Evolutionary conservation across 2,329 filamentous ascomycete species (phyloP), one percentile per base, ranked within the genome.

Genomic region (Penicillium sp.): DNA sequence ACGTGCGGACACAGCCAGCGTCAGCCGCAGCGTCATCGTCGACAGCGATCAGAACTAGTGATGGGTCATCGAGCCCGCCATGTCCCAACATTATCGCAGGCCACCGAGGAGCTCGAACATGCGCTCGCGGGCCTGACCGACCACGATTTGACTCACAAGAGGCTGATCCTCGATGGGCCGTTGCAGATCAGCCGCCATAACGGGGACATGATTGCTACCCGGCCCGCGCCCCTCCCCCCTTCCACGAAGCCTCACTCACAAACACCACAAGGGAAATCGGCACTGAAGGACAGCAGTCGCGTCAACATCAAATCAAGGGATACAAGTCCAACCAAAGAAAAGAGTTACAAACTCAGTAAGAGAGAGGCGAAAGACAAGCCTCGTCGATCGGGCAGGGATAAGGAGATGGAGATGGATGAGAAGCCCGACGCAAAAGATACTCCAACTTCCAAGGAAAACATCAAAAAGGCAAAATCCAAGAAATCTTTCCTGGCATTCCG

Each of bases 131-230:
- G 35, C 17, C 26, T 59, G 15, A 21, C 28, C 15, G 50, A 24
- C 9, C 34, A 41, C 7, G 45, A 43, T 19, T 26, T 22, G 19
- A 19, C 53, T 10, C 51, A 53, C 6, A 47, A 45, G 13, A 54
- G 57, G 15, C 34, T 58, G 4, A 40, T 62, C n/a, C 49, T 64
- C 12, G 59, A 62, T 13, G 50, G 54, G 12, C 64, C 65, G 26
- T 49, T 67, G 28, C 66, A 68, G 38, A 64, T 66, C 37, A 66
- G 65, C 50, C 60, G 66, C 43, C 62, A 64, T 22, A 60, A 63
- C 28, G 65, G 64, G 44, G 63, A 66, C 38, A 58, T 67, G 56
- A 58, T 65, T 22, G 57, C 66, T 7, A 63, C 60, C 6, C 61
- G 66, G n/a, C 56, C 60, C 24, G 61, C 65, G 17, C 66, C 66